Conservation (phyloP, 208 protist species). For the Wallacemonas collosoma region DNA sequence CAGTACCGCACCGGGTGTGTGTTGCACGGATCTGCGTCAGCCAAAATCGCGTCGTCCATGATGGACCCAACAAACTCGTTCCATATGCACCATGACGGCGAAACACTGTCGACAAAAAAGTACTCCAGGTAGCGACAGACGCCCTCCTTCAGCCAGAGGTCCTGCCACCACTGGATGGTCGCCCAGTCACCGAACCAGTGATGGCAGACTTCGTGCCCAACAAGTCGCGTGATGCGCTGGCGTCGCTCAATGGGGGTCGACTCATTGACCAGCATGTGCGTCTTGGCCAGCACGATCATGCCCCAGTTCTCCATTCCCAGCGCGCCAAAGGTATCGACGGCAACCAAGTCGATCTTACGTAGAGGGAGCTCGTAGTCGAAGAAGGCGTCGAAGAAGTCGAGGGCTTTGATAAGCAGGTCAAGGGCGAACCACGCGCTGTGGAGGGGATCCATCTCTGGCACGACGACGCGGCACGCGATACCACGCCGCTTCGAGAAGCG, state of each 20-base stretch:
- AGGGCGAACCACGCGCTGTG: slow-evolving; percentile 84
- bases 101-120: slow-evolving; percentile 71
- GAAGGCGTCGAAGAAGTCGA: slow-evolving; percentile 89
- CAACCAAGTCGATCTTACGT: slow-evolving; percentile 88
- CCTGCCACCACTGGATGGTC: slow-evolving; percentile 94
- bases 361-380: slow-evolving; percentile 90
- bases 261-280: slow-evolving; percentile 66
- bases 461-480: slow-evolving; percentile 64
- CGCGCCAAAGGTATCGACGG: slow-evolving; percentile 32
- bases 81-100: slow-evolving; percentile 86
- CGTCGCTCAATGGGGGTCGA: slow-evolving; percentile 50
- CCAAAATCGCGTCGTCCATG: slow-evolving; percentile 41
- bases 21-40: slow-evolving; percentile 33
- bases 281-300: slow-evolving; percentile 81
- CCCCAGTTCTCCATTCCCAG: slow-evolving; percentile 93
- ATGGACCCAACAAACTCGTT: slow-evolving; percentile 53
- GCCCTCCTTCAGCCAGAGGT: slow-evolving; percentile 97
- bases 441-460: slow-evolving; percentile 33
- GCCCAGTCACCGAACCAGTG: slow-evolving; percentile 96
- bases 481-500: slow-evolving; percentile 32
- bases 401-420: slow-evolving; percentile 78
- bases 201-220: slow-evolving; percentile 95
- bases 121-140: slow-evolving; percentile 96
- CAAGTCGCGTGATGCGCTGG: slow-evolving; percentile 85
- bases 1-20: slow-evolving; percentile 57